phyloP scores from a whole-genome alignment of 768 basidiomycete species.

The Termitomyces sp. region DNA sequence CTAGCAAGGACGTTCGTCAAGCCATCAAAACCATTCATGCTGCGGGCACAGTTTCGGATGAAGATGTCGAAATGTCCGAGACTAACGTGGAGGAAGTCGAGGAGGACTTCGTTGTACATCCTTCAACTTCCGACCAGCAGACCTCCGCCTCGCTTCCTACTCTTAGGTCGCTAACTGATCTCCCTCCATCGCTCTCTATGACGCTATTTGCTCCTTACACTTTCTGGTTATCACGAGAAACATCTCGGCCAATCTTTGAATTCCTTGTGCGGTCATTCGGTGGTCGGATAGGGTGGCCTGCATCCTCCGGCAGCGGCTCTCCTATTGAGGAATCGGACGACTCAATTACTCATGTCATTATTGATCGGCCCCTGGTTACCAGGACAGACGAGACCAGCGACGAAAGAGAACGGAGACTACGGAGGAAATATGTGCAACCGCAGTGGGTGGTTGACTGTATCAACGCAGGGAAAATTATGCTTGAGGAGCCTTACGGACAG shows the following conservation, averaged over 20 bases:
- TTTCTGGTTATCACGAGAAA: constrained; percentile 93
- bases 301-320: constrained; percentile 78
- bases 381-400: constrained; percentile 47
- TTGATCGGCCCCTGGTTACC: constrained; percentile 76
- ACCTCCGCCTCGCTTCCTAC: constrained; percentile 57
- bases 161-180: constrained; percentile 58
- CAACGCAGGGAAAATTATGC: constrained; percentile 79
- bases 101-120: constrained; percentile 69
- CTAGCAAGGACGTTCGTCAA: constrained; percentile 54
- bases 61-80: constrained; percentile 38
- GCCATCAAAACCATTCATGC: constrained; percentile 54
- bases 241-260: constrained; percentile 88
- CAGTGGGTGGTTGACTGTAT: constrained; percentile 98
- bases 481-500: constrained; percentile 83
- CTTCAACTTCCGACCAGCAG: constrained; percentile 49
- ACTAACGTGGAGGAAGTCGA: constrained; percentile 33
- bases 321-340: constrained; percentile 75
- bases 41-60: constrained; percentile 24
- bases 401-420: constrained; percentile 58
- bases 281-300: constrained; percentile 88
- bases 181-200: constrained; percentile 54
- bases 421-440: constrained; percentile 89
- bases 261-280: constrained; percentile 92
- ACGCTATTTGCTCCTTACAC: constrained; percentile 81
- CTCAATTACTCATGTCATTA: constrained; percentile 91